Percentiles rank a stretch among this genome's conserved stretches.
These are phyloP conservation scores for Hymenoscyphus repandus DNA, from an alignment of 2,329 filamentous ascomycete genomes.

Conservation along the genomic window DNA sequence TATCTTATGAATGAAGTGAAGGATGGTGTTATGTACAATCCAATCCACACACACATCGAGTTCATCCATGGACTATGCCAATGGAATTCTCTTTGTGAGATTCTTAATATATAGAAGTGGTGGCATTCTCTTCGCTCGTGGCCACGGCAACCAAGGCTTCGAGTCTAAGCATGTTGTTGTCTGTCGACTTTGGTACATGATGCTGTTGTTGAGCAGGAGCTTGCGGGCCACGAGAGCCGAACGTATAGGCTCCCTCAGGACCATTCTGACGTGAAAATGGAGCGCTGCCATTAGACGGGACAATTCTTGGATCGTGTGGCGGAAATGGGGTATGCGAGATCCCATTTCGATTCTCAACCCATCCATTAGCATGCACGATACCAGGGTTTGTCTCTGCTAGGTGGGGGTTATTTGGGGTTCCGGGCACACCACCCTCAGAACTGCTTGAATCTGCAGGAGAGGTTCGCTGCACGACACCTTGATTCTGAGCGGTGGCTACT, in stretches of 20 bases:
- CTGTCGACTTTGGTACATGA: slow-evolving; percentile 26
- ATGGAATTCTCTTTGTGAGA: neutral
- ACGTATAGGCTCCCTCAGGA: slow-evolving; percentile 21
- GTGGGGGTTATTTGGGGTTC: slow-evolving; percentile 41
- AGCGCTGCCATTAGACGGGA: slow-evolving; percentile 29
- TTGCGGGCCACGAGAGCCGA: slow-evolving; percentile 26
- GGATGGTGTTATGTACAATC: slow-evolving; percentile 23
- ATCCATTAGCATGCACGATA: slow-evolving; percentile 45
- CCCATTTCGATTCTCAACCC: slow-evolving; percentile 38
- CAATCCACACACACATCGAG: slow-evolving; percentile 14
- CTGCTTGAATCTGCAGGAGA: slow-evolving; percentile 51
- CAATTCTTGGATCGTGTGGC: slow-evolving; percentile 9
- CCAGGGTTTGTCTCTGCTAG: slow-evolving; percentile 45
- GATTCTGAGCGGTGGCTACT: slow-evolving; percentile 24
- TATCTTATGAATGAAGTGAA: slow-evolving; percentile 22
- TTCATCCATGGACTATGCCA: neutral
- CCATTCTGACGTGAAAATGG: slow-evolving; percentile 14
- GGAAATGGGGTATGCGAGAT: slow-evolving; percentile 20
- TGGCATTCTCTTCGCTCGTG: slow-evolving; percentile 46
- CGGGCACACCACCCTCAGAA: slow-evolving; percentile 48
- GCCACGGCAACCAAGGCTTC: slow-evolving; percentile 62
- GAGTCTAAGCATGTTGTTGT: slow-evolving; percentile 48
- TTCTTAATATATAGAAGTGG: slow-evolving; percentile 28
- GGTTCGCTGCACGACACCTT: slow-evolving; percentile 38
- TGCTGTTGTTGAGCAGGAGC: slow-evolving; percentile 33